These are phyloP conservation scores for Didymella glomerata DNA, from an alignment of 2,329 filamentous ascomycete species.

Conservation along the genomic window DNA sequence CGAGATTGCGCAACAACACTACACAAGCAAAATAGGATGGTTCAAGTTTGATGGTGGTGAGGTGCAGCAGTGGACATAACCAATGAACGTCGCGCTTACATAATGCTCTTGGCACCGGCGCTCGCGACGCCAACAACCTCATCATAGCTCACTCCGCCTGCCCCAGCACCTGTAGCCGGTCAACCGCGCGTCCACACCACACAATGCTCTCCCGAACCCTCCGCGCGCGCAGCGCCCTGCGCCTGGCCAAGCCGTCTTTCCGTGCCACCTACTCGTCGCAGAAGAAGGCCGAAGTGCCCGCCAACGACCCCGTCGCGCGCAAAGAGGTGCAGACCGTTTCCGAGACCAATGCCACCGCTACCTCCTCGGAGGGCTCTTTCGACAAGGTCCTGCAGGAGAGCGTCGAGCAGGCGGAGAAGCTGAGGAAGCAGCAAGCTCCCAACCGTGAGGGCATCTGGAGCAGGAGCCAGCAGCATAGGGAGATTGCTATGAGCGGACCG, in stretches of 20 bases:
- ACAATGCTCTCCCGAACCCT: constrained; percentile 41
- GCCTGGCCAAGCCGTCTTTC: constrained; percentile 35
- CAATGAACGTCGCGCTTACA: constrained; percentile 18
- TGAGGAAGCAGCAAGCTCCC: constrained; percentile 77
- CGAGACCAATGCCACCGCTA: constrained; percentile 67
- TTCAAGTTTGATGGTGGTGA: too few relatives aligned
- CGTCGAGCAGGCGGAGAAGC: constrained; percentile 61
- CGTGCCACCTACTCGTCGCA: constrained; percentile 38
- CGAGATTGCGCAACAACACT: too few relatives aligned
- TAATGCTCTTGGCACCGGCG: constrained; percentile 17
- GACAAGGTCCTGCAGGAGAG: constrained; percentile 65
- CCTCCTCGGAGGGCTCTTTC: constrained; percentile 57
- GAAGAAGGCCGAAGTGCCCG: constrained; percentile 63
- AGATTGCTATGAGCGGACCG: constrained; percentile 88
- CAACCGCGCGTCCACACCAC: constrained; percentile 10
- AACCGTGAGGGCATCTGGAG: constrained; percentile 87
- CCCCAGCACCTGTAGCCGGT: constrained; percentile 10
- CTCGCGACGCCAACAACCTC: constrained; percentile 15
- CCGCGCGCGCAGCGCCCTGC: constrained; percentile 40
- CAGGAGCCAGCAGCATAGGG: constrained; percentile 80
- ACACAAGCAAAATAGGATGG: too few relatives aligned
- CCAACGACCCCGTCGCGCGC: constrained; percentile 67
- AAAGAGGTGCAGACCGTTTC: constrained; percentile 63
- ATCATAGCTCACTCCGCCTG: constrained; percentile 17
- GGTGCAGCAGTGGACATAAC: not conserved